Evolutionary conservation across 1,284 basidiomycete genomes (phyloP).

Genomic region (Volvariella surrecta): DNA sequence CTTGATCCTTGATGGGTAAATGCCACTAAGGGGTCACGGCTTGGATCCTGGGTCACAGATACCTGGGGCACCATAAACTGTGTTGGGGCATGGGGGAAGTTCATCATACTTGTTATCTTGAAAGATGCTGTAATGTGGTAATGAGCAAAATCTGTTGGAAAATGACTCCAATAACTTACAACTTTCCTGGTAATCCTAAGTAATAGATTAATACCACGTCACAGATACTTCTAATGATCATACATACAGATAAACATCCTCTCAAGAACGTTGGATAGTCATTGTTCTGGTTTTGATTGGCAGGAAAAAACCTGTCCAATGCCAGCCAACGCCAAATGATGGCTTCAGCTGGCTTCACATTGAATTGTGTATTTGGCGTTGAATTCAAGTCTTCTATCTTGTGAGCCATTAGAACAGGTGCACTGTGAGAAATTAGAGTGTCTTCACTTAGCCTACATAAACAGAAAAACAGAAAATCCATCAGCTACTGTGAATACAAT

Average conservation of each 20-base stretch:
- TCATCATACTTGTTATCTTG: slow-evolving; percentile 44
- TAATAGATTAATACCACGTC: slow-evolving; percentile 2
- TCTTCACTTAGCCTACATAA: slow-evolving; percentile 59
- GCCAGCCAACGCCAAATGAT: slow-evolving; percentile 62
- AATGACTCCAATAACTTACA: slow-evolving; percentile 28
- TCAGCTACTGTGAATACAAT: not conserved
- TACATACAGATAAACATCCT: slow-evolving; percentile 52
- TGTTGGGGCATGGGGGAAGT: slow-evolving; percentile 29
- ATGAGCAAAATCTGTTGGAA: slow-evolving; percentile 5
- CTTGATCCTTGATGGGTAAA: slow-evolving; percentile 31
- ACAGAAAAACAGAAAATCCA: slow-evolving; percentile 1
- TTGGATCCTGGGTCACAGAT: slow-evolving; percentile 32
- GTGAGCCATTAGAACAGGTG: slow-evolving; percentile 42
- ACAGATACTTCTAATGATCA: slow-evolving; percentile 1
- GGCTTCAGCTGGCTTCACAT: slow-evolving; percentile 40
- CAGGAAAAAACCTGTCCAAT: slow-evolving; percentile 56
- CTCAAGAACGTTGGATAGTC: slow-evolving; percentile 32
- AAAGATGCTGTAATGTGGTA: slow-evolving; percentile 40
- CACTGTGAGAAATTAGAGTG: slow-evolving; percentile 51
- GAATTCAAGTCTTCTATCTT: slow-evolving; percentile 16
- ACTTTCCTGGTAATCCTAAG: slow-evolving; percentile 65
- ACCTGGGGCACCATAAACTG: slow-evolving; percentile 27
- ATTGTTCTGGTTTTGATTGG: slow-evolving; percentile 20
- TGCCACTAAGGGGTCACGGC: slow-evolving; percentile 43
- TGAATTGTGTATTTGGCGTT: slow-evolving; percentile 14